phyloP scores from a whole-genome alignment of 2,329 filamentous ascomycete genomes.

The Thelonectria blattea region DNA sequence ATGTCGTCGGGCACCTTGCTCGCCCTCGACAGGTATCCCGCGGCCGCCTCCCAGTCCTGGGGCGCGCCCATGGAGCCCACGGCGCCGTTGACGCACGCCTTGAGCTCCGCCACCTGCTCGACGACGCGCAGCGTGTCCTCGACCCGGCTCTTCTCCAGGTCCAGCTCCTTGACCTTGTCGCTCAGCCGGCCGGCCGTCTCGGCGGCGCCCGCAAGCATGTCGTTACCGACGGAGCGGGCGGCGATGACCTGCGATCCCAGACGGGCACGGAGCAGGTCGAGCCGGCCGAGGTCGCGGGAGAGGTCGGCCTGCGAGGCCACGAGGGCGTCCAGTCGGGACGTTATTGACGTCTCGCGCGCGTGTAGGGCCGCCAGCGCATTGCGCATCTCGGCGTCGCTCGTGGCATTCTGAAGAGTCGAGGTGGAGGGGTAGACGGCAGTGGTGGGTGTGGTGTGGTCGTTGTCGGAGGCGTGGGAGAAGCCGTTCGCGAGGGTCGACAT shows the following conservation, averaged over 20 bases:
- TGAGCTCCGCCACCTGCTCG: conserved; percentile 95
- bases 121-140: conserved; percentile 90
- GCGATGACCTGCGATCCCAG: conserved; percentile 86
- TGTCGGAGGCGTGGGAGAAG: conserved; percentile 44
- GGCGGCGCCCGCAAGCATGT: conserved; percentile 87
- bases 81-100: conserved; percentile 93
- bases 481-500: conserved; percentile 57
- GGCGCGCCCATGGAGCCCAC: conserved; percentile 96
- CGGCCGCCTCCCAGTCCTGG: conserved; percentile 98
- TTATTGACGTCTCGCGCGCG: conserved; percentile 75
- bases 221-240: conserved; percentile 82
- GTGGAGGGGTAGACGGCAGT: conserved; percentile 36
- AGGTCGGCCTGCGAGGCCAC: conserved; percentile 86
- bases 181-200: conserved; percentile 86
- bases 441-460: conserved; percentile 38
- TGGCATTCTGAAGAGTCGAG: conserved; percentile 68
- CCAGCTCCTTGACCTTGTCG: conserved; percentile 83
- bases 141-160: conserved; percentile 89
- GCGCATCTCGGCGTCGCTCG: conserved; percentile 79
- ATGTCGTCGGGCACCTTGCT: conserved; percentile 81
- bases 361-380: conserved; percentile 78
- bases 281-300: conserved; percentile 81
- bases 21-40: conserved; percentile 84
- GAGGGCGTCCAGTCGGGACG: conserved; percentile 75
- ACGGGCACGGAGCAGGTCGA: conserved; percentile 88